Evolutionary conservation across 208 protist species (phyloP).

Genomic region (Trichomonas tenax): DNA sequence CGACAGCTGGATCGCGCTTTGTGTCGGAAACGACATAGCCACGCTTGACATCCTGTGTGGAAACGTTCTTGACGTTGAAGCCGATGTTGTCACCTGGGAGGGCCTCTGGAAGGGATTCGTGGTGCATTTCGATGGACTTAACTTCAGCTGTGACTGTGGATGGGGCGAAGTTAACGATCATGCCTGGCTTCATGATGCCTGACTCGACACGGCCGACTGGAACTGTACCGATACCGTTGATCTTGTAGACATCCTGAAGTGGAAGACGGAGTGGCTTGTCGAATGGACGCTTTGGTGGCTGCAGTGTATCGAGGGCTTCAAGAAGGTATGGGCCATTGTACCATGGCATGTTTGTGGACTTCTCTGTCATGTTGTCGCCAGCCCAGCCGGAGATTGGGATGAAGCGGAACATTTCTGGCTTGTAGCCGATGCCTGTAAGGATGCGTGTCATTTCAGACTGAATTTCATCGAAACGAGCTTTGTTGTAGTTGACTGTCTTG

Average conservation of each 20-base stretch:
- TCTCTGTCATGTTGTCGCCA: slow-evolving; percentile 29
- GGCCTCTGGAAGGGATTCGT: no score
- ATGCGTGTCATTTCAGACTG: no score
- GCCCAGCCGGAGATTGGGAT: neutral
- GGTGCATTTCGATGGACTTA: slow-evolving; percentile 64
- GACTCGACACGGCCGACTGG: no score
- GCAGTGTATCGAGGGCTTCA: slow-evolving; percentile 1
- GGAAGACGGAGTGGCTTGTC: no score
- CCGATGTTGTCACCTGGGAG: no score
- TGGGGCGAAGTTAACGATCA: slow-evolving; percentile 38
- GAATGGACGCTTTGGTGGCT: neutral
- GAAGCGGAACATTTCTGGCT: slow-evolving; percentile 39
- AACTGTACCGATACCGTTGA: slow-evolving; percentile 37
- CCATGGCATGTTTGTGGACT: slow-evolving; percentile 24
- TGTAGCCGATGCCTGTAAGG: no score
- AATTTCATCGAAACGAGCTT: no score
- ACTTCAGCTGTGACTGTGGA: slow-evolving; percentile 41
- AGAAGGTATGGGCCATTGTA: slow-evolving; percentile 28
- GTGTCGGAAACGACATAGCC: neutral
- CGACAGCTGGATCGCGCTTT: neutral
- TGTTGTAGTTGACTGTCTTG: no score
- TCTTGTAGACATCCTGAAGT: no score
- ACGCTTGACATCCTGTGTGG: no score
- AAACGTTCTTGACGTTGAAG: no score
- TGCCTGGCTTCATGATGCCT: slow-evolving; percentile 37